Base-by-base conservation (phyloP, 345 rosid species). In the Aegle marmelos region DNA sequence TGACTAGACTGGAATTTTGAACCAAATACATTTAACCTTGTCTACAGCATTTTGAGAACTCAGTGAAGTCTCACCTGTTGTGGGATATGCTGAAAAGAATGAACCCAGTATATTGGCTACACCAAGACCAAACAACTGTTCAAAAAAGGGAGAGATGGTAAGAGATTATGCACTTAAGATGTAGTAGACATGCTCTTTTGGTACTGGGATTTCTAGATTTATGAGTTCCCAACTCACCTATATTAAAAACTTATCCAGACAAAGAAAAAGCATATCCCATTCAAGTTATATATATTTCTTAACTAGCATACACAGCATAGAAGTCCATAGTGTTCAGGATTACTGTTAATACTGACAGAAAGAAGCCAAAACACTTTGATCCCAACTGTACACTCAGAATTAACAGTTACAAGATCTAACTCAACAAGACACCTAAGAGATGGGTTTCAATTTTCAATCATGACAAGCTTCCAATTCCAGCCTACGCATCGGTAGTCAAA, bases 41-140 rank as follows among this genome's bases (percentile, higher is more conserved):
- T 62, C 64, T 31, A 73, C 71, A 65, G 64, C 73, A 61, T 34
- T 34, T 63, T 36, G 79, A 68, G 63, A 77, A 73, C 75, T 77
- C 82, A 61, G 66, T 69, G 61, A 68, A 80, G 65, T 72, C 87
- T 84, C 81, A 96, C 98, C 99, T 82, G 99, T 96, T 73, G 99
- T 68, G 69, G 99, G 98, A 81, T 94, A 96, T 73, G 94, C 83
- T 59, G 94, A 91, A 86, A 96, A 96, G 76, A 96, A 89, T 34
- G 98, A 92, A 68, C 99, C 99, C 70, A 87, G 78, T 70, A 96
- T 84, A 83, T 96, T 96, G 76, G 99, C 90, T 79, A 96, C 90
- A 82, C 99, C 98, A 82, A 96, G 98, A 84, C 99, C 99, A 72
- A 94, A 90, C 85, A 96, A 85, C 99, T 96, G 97, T 45, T 82